Evolutionary conservation across 2,329 filamentous ascomycete genomes (phyloP).

Genomic region (Mycosphaerella sp.): DNA sequence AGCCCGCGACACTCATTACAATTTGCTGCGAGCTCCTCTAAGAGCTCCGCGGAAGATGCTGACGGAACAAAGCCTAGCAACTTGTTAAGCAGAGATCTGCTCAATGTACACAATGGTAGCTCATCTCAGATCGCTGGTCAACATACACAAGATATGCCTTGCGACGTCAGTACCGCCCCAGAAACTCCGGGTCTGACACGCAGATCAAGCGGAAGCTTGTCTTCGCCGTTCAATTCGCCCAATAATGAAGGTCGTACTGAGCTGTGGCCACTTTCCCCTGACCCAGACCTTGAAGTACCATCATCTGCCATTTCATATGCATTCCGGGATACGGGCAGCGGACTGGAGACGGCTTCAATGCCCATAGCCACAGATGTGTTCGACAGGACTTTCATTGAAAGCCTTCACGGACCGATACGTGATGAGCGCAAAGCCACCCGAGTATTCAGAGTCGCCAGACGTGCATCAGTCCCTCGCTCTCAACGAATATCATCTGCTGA

Average conservation of each 20-base stretch:
- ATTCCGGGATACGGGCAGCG: conserved; percentile 2
- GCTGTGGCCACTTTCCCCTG: conserved; percentile 23
- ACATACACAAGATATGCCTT: neutral
- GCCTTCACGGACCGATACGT: conserved; percentile 19
- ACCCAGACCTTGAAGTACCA: neutral
- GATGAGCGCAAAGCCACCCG: neutral
- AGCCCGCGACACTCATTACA: conserved; percentile 7
- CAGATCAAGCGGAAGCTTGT: conserved; percentile 11
- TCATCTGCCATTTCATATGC: neutral
- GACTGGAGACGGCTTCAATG: conserved; percentile 18
- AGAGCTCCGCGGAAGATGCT: conserved; percentile 4
- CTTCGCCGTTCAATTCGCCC: conserved; percentile 11
- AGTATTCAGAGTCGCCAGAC: conserved; percentile 23
- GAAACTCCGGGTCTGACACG: neutral
- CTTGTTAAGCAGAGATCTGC: neutral
- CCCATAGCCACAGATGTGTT: conserved; percentile 30
- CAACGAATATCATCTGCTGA: neutral
- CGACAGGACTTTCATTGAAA: conserved; percentile 32
- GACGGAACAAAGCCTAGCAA: neutral
- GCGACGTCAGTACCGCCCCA: neutral
- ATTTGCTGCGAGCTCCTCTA: conserved; percentile 7
- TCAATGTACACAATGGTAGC: too few species aligned
- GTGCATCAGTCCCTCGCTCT: conserved; percentile 14
- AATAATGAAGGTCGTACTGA: conserved; percentile 15
- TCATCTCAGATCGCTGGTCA: too few species aligned